Conservation (phyloP, 768 basidiomycete genomes). For the Pholiota conissans region DNA sequence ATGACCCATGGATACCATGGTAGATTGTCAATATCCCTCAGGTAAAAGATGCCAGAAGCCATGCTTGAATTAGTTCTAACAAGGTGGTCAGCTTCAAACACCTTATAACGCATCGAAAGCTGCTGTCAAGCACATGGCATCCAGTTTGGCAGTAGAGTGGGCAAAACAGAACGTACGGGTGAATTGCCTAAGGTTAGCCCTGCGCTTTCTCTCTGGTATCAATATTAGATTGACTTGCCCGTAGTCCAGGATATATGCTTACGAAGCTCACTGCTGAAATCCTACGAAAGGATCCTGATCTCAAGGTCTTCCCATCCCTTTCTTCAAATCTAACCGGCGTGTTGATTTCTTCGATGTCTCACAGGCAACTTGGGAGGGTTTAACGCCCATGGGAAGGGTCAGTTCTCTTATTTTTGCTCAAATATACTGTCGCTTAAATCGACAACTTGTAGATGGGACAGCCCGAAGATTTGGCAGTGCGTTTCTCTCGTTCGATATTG, state of each 20-base stretch:
- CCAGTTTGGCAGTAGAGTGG: slow-evolving; percentile 94
- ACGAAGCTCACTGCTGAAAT: slow-evolving; percentile 88
- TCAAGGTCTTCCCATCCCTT: slow-evolving; percentile 53
- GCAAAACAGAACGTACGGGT: slow-evolving; percentile 87
- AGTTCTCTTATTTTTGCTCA: slow-evolving; percentile 22
- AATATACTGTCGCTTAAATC: slow-evolving; percentile 1
- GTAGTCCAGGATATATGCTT: slow-evolving; percentile 91
- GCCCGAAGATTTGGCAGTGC: slow-evolving; percentile 85
- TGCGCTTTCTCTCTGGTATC: not conserved
- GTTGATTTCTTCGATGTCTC: slow-evolving; percentile 6
- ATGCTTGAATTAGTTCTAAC: not conserved
- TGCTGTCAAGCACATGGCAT: slow-evolving; percentile 92
- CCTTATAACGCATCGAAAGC: slow-evolving; percentile 98
- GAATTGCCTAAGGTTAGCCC: slow-evolving; percentile 67
- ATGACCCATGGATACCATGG: slow-evolving; percentile 6
- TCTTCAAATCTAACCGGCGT: not conserved
- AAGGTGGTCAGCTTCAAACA: slow-evolving; percentile 64
- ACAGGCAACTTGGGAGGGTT: slow-evolving; percentile 79
- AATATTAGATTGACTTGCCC: slow-evolving; percentile 2
- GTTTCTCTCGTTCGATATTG: slow-evolving; percentile 18
- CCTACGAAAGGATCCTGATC: slow-evolving; percentile 68
- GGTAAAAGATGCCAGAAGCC: slow-evolving; percentile 32
- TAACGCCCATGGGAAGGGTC: slow-evolving; percentile 87
- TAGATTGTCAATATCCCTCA: slow-evolving; percentile 91
- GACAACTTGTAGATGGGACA: slow-evolving; percentile 69